Conservation (phyloP, 495 filamentous ascomycete species). For the Penicillium manginii region DNA sequence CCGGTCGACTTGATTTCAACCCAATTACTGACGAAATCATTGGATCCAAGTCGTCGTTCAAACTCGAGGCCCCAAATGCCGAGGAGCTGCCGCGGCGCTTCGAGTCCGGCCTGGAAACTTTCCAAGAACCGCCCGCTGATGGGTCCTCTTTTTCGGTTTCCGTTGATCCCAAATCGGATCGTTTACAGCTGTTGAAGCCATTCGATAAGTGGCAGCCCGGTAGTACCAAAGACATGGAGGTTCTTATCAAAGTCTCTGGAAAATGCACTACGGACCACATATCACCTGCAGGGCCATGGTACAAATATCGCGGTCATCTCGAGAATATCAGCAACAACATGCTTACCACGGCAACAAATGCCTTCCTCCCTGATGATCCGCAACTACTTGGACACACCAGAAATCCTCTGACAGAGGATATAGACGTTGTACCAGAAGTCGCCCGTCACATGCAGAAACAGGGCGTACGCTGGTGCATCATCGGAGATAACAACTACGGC, state of each 20-base stretch:
- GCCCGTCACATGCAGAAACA: conserved; percentile 18
- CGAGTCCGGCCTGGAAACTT: conserved; percentile 12
- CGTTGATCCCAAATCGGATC: conserved; percentile 18
- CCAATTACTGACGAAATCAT: not conserved
- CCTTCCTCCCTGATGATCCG: conserved; percentile 22
- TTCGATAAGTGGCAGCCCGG: conserved; percentile 19
- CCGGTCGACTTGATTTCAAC: conserved; percentile 26
- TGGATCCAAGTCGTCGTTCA: conserved; percentile 1
- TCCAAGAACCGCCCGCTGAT: conserved; percentile 19
- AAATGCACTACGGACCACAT: conserved; percentile 34
- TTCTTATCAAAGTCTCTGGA: conserved; percentile 24
- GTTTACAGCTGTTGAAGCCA: conserved; percentile 23
- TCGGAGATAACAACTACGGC: conserved; percentile 28
- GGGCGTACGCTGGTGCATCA: conserved; percentile 21
- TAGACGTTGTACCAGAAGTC: conserved; percentile 15
- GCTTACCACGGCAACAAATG: conserved; percentile 24
- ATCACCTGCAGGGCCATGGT: conserved; percentile 28
- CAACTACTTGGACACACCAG: conserved; percentile 24
- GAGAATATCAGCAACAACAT: conserved; percentile 31
- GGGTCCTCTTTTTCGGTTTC: conserved; percentile 12
- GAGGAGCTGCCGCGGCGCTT: conserved; percentile 18
- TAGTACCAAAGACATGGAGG: conserved; percentile 12
- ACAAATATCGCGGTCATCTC: conserved; percentile 22
- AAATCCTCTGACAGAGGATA: conserved; percentile 9
- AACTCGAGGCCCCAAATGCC: conserved; percentile 14